Percentiles rank a stretch among this genome's conserved stretches.
phyloP scores from a whole-genome alignment of 2,329 filamentous ascomycete species.

The Penicillium sclerotiorum region DNA sequence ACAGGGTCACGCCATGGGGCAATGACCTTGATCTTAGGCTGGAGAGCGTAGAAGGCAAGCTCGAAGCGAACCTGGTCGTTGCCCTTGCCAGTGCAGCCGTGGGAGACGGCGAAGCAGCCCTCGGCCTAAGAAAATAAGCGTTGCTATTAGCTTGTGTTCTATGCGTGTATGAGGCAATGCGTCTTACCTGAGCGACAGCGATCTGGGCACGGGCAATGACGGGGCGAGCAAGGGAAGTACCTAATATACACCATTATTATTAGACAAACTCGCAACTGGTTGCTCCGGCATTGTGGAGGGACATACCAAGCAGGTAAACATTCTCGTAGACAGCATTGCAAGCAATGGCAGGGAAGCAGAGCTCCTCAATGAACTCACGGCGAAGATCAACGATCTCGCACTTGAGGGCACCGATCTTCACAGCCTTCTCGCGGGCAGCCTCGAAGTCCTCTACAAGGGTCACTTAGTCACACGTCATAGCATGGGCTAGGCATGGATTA shows the following conservation, averaged over 20 bases:
- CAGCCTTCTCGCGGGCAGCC: conserved; percentile 71
- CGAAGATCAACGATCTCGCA: conserved; percentile 67
- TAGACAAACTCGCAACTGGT: too few species aligned
- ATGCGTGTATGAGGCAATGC: neutral
- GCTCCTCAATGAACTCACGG: conserved; percentile 75
- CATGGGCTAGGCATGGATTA: neutral
- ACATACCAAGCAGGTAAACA: conserved; percentile 59
- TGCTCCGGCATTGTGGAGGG: neutral
- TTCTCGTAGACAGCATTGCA: conserved; percentile 69
- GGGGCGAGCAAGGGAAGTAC: conserved; percentile 48
- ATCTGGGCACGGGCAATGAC: conserved; percentile 53
- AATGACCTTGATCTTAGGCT: conserved; percentile 52
- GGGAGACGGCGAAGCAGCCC: conserved; percentile 47
- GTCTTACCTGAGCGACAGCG: conserved; percentile 31
- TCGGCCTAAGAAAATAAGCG: conserved; percentile 36
- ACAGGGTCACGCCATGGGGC: conserved; percentile 53
- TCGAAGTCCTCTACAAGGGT: conserved; percentile 66
- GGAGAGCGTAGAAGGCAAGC: conserved; percentile 53
- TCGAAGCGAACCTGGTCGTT: conserved; percentile 55
- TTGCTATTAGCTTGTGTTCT: neutral
- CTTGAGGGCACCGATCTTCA: conserved; percentile 68
- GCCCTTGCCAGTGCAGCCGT: conserved; percentile 53
- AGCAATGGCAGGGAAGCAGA: conserved; percentile 73
- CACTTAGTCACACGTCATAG: conserved; percentile 8
- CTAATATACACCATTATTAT: conserved; percentile 16